Percentiles rank a stretch among this genome's conserved stretches.
phyloP scores from a whole-genome alignment of 1,139 yeast species.

The Yamadazyma friedrichii region DNA sequence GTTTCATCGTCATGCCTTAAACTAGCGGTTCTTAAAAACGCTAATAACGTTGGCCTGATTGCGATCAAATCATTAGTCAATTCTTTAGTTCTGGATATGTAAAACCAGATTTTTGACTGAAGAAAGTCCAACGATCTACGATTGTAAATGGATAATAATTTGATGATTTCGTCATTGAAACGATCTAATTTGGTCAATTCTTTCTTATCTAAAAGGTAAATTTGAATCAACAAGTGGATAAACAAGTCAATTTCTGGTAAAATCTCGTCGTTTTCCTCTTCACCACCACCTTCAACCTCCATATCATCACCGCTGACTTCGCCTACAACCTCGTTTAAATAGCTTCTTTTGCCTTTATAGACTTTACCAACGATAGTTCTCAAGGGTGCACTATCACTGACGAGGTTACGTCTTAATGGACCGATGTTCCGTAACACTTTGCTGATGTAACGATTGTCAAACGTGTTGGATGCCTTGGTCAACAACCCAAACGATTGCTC shows the following conservation, averaged over 20 bases:
- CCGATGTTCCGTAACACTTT: conserved; percentile 85
- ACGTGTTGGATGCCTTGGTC: conserved; percentile 68
- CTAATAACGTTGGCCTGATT: conserved; percentile 69
- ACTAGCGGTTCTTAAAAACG: conserved; percentile 82
- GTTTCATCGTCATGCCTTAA: conserved; percentile 92
- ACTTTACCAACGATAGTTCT: conserved; percentile 51
- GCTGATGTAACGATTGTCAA: conserved; percentile 85
- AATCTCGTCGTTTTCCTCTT: conserved; percentile 18
- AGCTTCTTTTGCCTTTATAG: conserved; percentile 44
- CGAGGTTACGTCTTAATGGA: conserved; percentile 64
- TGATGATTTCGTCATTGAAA: conserved; percentile 56
- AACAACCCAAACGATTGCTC: conserved; percentile 55
- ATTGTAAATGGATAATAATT: conserved; percentile 61
- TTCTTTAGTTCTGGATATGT: conserved; percentile 79
- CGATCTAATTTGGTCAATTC: conserved; percentile 48
- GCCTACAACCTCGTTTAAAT: conserved; percentile 35
- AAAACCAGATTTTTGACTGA: conserved; percentile 92
- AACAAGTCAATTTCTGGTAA: conserved; percentile 82
- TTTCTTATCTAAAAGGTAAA: conserved; percentile 66
- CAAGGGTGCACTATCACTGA: conserved; percentile 44
- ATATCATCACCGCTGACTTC: conserved; percentile 13
- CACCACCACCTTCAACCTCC: conserved; percentile 15
- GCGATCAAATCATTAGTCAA: conserved; percentile 54
- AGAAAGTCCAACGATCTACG: conserved; percentile 83
- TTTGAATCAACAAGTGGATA: conserved; percentile 74